Percentiles rank a stretch among this genome's conserved stretches.
phyloP scores from a whole-genome alignment of 2,329 filamentous ascomycete genomes.

The Botryotinia globosa region DNA sequence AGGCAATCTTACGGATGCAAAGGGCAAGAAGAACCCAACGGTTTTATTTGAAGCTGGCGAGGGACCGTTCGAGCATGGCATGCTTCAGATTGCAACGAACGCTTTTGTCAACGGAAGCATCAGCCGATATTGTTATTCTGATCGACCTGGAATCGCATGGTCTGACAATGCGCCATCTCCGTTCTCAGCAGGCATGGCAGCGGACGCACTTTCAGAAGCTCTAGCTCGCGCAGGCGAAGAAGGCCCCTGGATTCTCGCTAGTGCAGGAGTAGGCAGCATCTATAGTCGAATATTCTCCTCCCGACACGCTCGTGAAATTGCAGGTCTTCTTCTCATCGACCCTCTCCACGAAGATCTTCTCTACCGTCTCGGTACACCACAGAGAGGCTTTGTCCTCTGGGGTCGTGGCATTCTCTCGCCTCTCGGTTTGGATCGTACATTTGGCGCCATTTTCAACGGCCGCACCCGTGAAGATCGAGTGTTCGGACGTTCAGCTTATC shows the following conservation, averaged over 20 bases:
- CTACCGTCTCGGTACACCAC: conserved; percentile 60
- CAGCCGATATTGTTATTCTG: conserved; percentile 88
- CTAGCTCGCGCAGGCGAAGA: conserved; percentile 75
- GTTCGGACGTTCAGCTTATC: conserved; percentile 75
- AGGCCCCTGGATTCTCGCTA: conserved; percentile 85
- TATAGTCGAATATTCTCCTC: conserved; percentile 90
- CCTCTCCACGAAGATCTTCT: conserved; percentile 86
- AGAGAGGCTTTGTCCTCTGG: conserved; percentile 83
- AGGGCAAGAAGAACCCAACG: conserved; percentile 64
- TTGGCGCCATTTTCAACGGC: conserved; percentile 77
- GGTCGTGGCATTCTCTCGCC: conserved; percentile 80
- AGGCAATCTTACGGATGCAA: conserved; percentile 62
- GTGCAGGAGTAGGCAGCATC: conserved; percentile 81
- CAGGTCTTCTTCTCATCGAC: conserved; percentile 81
- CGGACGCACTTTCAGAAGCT: conserved; percentile 83
- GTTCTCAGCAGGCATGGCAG: conserved; percentile 88
- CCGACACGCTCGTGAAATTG: conserved; percentile 71
- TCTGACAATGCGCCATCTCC: conserved; percentile 91
- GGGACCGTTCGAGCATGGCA: conserved; percentile 69
- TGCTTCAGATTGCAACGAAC: conserved; percentile 76
- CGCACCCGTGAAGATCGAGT: conserved; percentile 80
- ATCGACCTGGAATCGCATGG: conserved; percentile 87
- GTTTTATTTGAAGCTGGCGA: conserved; percentile 85
- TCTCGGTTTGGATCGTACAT: conserved; percentile 76
- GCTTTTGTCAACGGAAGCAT: conserved; percentile 79